These are phyloP conservation scores for Verticillium tricorpus DNA, from an alignment of 2,329 filamentous ascomycete species.

Conservation along the genomic window DNA sequence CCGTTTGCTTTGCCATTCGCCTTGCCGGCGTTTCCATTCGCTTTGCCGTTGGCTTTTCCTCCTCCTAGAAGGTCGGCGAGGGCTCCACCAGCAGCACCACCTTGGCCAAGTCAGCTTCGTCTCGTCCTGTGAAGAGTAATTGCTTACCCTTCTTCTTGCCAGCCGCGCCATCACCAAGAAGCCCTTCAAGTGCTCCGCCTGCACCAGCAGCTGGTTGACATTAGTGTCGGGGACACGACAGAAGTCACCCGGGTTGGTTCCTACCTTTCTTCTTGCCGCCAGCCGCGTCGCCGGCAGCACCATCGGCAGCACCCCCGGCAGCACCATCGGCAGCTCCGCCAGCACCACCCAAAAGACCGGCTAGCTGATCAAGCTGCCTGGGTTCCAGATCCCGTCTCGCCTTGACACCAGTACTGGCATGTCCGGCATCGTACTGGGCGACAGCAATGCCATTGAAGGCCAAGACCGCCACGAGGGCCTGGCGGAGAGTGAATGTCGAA, in stretches of 20 bases:
- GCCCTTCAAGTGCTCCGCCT: background rate
- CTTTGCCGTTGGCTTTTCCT: background rate
- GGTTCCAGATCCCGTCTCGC: background rate
- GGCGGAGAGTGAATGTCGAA: background rate
- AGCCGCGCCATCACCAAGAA: background rate
- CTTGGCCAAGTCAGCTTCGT: background rate
- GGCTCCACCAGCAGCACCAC: background rate
- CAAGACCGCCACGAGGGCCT: background rate
- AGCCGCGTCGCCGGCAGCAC: background rate
- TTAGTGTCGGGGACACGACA: background rate
- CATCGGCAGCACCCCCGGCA: background rate
- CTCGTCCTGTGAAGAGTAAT: background rate
- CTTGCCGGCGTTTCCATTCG: background rate
- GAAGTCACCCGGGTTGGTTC: background rate
- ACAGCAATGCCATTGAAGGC: constrained; percentile 1
- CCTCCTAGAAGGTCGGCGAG: background rate
- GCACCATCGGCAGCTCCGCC: background rate
- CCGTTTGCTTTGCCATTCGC: background rate
- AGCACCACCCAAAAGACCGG: background rate
- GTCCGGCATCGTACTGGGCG: background rate
- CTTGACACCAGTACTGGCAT: background rate
- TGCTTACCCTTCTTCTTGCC: background rate
- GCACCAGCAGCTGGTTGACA: background rate
- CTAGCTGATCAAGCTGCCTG: background rate
- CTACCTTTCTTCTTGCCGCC: background rate